Evolutionary conservation across 2,329 filamentous ascomycete species (phyloP).

Genomic region (Colletotrichum falcatum): DNA sequence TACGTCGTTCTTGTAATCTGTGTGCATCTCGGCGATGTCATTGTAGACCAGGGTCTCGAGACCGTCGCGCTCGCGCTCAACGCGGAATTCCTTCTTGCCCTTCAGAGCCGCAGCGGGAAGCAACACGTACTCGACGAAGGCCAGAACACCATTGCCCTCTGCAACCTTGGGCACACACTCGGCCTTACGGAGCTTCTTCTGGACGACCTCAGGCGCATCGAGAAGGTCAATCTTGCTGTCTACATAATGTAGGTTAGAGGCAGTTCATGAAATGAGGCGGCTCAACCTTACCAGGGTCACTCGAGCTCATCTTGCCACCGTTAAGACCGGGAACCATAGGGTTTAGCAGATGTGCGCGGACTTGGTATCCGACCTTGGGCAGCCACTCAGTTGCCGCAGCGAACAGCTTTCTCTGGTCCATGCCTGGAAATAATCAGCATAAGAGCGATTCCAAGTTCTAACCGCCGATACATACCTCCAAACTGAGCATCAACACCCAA

Average conservation of each 20-base stretch:
- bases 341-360: conserved; percentile 74
- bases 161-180: conserved; percentile 79
- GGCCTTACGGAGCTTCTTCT: conserved; percentile 89
- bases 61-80: conserved; percentile 73
- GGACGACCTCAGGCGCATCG: conserved; percentile 78
- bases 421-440: conserved; percentile 46
- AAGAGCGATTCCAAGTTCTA: no score
- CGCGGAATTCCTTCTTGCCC: conserved; percentile 70
- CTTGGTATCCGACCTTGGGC: conserved; percentile 86
- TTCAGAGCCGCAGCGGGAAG: conserved; percentile 79
- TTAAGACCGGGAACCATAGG: conserved; percentile 91
- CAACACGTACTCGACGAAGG: conserved; percentile 88
- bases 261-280: not conserved
- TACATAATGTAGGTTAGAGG: conserved; percentile 45
- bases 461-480: conserved; percentile 65
- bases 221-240: conserved; percentile 96
- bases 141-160: conserved; percentile 88
- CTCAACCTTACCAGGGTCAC: conserved; percentile 66
- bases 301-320: conserved; percentile 89
- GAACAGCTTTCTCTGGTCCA: conserved; percentile 92
- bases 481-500: conserved; percentile 90
- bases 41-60: conserved; percentile 83
- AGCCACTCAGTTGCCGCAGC: conserved; percentile 86
- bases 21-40: conserved; percentile 78
- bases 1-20: conserved; percentile 84